A percentile compares a stretch with the other conserved stretches of the same genome.
Conservation (phyloP, 2,329 filamentous ascomycete species). For the Akanthomyces uredinophilus region DNA sequence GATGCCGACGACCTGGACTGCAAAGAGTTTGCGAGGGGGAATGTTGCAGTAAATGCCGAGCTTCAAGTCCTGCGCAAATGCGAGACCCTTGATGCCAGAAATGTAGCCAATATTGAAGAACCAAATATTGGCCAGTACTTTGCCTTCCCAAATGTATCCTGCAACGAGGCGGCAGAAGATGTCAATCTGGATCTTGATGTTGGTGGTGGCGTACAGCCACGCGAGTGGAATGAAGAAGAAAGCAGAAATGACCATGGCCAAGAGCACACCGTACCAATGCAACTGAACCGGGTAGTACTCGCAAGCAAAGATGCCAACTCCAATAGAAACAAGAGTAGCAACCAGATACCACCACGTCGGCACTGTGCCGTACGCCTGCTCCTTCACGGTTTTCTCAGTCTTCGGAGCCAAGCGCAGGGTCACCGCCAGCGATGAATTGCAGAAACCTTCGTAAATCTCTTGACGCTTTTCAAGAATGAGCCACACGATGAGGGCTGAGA, state of each 20-base stretch:
- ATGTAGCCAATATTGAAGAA: constrained; percentile 37
- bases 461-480: constrained; percentile 26
- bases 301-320: constrained; percentile 25
- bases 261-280: constrained; percentile 28
- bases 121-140: constrained; percentile 35
- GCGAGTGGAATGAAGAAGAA: constrained; percentile 28
- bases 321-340: constrained; percentile 19
- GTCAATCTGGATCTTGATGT: constrained; percentile 40
- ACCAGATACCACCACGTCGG: constrained; percentile 25
- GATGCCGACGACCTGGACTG: constrained; percentile 38
- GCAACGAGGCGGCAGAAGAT: constrained; percentile 40
- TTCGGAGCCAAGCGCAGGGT: neutral
- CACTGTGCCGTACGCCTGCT: constrained; percentile 17
- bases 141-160: constrained; percentile 41
- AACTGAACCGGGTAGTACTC: constrained; percentile 28
- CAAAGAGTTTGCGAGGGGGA: constrained; percentile 40
- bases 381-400: constrained; percentile 14
- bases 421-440: constrained; percentile 10
- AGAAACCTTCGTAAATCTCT: constrained; percentile 19
- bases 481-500: constrained; percentile 34
- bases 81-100: constrained; percentile 35
- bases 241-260: constrained; percentile 24
- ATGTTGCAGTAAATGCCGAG: constrained; percentile 39
- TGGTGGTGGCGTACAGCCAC: constrained; percentile 35
- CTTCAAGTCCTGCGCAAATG: constrained; percentile 41